Evolutionary conservation across 371 early-diverging fungal species (phyloP).

Genomic region (Apophysomyces trapeziformis): DNA sequence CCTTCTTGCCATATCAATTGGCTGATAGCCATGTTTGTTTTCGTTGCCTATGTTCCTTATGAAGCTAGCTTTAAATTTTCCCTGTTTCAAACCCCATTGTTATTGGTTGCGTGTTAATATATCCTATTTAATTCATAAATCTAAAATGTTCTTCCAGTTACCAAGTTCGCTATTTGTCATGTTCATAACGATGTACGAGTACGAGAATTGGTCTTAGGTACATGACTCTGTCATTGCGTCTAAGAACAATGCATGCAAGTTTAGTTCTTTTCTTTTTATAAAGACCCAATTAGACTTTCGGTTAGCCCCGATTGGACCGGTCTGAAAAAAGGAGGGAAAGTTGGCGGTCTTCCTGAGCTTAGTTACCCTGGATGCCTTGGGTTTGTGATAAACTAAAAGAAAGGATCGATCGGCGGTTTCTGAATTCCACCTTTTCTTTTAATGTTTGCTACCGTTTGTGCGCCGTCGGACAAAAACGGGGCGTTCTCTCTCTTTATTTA

Average conservation of each 20-base stretch:
- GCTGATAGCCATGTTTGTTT: background rate
- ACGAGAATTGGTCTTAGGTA: no score
- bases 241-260: no score
- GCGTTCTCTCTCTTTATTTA: background rate
- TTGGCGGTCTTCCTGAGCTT: slow-evolving; percentile 1
- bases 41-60: background rate
- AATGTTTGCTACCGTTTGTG: slow-evolving; percentile 9
- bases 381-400: background rate
- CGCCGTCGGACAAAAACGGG: slow-evolving; percentile 5
- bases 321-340: background rate
- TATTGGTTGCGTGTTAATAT: slow-evolving; percentile 5
- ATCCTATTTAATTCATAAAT: slow-evolving; percentile 1
- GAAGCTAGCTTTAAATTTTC: background rate
- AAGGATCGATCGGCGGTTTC: slow-evolving; percentile 7
- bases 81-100: background rate
- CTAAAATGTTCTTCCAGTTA: background rate
- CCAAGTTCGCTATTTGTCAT: no score
- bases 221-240: no score
- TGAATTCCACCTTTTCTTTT: background rate
- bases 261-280: no score
- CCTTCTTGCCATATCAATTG: background rate
- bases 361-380: background rate
- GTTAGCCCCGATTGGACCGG: background rate
- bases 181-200: no score
- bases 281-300: background rate